Evolutionary conservation across 192 early-diverging fungal genomes (phyloP), one percentile per base, ranked within the genome.

Genomic region (Dissophora ornata): DNA sequence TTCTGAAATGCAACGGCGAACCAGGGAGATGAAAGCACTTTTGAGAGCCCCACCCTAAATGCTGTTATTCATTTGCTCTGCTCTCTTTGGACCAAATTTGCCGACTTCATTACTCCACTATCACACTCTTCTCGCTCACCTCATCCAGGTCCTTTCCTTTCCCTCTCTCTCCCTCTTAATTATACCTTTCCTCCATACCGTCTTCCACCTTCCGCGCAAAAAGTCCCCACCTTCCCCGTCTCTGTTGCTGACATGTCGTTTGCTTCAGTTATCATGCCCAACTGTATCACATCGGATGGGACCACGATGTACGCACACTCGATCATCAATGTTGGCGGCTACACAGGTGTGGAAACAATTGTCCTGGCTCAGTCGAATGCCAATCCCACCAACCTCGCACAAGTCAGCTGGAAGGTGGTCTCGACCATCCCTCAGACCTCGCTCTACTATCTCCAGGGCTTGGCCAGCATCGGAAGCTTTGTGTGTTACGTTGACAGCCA

Each of bases 221-320:
- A 10, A 45, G 0, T 18, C 32, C 51, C 24, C 34, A 15, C 38
- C 40, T 34, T 28, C 38, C 33, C 42, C 8, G 9, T 25, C 8
- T 9, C 38, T 56, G n/a, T 13, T 56, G 36, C 42, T 16, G 2
- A 40, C 21, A 45, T 62, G 19, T 16, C 42, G 21, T 3, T 49
- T 29, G 3, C 0, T n/a, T 26, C 24, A 18, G n/a, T 32, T 11
- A 12, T 66, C 9, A 3, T 41, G 22, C 68, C 68, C 0, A 55
- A 33, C 21, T 74, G 70, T 29, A 25, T 74, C 19, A 28, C 70
- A 8, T 45, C 62, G 13, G 55, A 74, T n/a, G 70, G 70, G 21
- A 28, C 34, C 11, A 46, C 33, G 15, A 25, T 74, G 47, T 74
- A 59, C 10, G 56, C 38, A 6, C 56, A 65, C 7, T 45, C 38